Percentiles rank a stretch among this genome's conserved stretches.
Evolutionary conservation across 345 rosid genomes (phyloP).

Genomic region (Aurinia saxatilis): DNA sequence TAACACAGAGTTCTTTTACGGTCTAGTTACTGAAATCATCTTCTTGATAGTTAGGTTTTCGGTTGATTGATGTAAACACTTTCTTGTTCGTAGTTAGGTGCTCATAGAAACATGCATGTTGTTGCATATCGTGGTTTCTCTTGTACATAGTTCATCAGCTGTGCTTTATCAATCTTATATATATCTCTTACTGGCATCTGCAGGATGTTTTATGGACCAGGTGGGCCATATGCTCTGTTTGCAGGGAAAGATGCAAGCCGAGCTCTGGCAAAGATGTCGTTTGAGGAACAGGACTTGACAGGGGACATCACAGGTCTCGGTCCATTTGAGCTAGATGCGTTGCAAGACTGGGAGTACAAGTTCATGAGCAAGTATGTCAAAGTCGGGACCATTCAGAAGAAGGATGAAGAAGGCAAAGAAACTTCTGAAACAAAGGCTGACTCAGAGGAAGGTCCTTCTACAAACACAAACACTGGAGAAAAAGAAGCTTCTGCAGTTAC

Average conservation of each 20-base stretch:
- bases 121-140: background rate
- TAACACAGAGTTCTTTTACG: background rate
- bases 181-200: background rate
- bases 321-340: conserved; percentile 81
- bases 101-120: background rate
- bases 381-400: conserved; percentile 70
- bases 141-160: background rate
- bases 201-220: conserved; percentile 99
- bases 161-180: background rate
- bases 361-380: conserved; percentile 95
- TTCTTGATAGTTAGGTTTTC: background rate
- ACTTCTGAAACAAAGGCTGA: conserved; percentile 29
- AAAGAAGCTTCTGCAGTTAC: conserved; percentile 14
- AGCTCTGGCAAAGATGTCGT: conserved; percentile 98
- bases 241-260: conserved; percentile 98
- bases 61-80: background rate
- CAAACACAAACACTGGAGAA: conserved; percentile 5
- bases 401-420: conserved; percentile 37
- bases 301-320: conserved; percentile 92
- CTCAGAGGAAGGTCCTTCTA: conserved; percentile 40
- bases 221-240: conserved; percentile 90
- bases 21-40: background rate
- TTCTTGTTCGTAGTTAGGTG: background rate
- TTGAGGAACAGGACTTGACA: conserved; percentile 81
- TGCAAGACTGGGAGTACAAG: conserved; percentile 98